These are phyloP conservation scores for Aspergillus diversus DNA, from an alignment of 495 filamentous ascomycete genomes.

Conservation along the genomic window DNA sequence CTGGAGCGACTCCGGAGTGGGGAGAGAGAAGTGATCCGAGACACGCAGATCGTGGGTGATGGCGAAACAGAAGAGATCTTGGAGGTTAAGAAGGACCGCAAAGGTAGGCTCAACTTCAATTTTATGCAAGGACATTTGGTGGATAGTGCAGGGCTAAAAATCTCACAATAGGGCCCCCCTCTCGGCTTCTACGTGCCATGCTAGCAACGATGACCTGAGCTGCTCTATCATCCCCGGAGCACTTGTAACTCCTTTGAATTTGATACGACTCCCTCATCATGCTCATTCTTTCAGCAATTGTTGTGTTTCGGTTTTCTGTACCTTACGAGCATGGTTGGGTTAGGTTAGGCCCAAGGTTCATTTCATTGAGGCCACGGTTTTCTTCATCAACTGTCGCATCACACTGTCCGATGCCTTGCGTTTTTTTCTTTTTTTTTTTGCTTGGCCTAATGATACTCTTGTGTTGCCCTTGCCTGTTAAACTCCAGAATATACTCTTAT, in stretches of 20 bases:
- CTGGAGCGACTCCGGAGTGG: conserved; percentile 46
- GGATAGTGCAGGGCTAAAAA: neutral
- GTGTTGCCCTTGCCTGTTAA: no score
- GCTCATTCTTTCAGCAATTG: neutral
- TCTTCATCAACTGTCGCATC: neutral
- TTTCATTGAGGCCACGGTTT: neutral
- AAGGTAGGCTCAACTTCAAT: conserved; percentile 69
- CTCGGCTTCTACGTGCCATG: conserved; percentile 71
- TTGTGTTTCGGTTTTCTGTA: neutral
- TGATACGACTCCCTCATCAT: neutral
- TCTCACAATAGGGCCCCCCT: conserved; percentile 53
- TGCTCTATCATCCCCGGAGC: neutral
- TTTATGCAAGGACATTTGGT: conserved; percentile 25
- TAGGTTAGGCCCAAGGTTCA: neutral
- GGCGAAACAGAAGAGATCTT: conserved; percentile 57
- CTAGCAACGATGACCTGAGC: conserved; percentile 73
- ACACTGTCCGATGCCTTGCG: neutral
- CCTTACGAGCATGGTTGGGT: neutral
- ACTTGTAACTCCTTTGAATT: neutral
- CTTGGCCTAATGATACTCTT: no score
- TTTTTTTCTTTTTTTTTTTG: neutral
- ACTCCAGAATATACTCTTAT: no score
- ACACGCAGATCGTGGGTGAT: conserved; percentile 43
- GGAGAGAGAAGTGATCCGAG: conserved; percentile 41
- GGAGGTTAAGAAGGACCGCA: conserved; percentile 78